A percentile compares a stretch with the other conserved stretches of the same genome.
Evolutionary conservation across 2,329 filamentous ascomycete species (phyloP).

Genomic region (Aspergillus piperis): DNA sequence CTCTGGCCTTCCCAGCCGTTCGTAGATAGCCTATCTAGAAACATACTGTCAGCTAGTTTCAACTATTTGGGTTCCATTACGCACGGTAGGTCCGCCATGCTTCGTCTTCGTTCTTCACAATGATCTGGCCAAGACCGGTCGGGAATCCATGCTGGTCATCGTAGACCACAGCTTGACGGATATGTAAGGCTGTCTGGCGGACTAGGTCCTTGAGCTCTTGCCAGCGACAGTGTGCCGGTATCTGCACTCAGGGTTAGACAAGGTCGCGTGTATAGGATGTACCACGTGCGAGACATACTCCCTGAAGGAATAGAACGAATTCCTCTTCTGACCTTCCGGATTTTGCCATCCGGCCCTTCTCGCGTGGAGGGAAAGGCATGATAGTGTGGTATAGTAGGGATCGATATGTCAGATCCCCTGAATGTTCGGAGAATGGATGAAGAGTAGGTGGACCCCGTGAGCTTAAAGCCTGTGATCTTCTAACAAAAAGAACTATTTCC

Average conservation of each 20-base stretch:
- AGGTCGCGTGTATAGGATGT: not conserved
- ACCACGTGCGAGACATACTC: slow-evolving; percentile 31
- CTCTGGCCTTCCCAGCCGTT: slow-evolving; percentile 48
- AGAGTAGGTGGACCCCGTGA: not conserved
- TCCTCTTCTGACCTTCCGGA: slow-evolving; percentile 42
- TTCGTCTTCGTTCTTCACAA: slow-evolving; percentile 48
- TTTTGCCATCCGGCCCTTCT: slow-evolving; percentile 34
- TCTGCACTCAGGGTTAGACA: slow-evolving; percentile 30
- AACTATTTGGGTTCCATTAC: slow-evolving; percentile 14
- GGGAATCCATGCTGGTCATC: slow-evolving; percentile 46
- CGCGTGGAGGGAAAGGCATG: slow-evolving; percentile 37
- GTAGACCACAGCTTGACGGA: slow-evolving; percentile 48
- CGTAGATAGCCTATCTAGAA: slow-evolving; percentile 42
- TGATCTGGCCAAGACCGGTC: slow-evolving; percentile 47
- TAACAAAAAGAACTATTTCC: not conserved
- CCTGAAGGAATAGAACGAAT: slow-evolving; percentile 48
- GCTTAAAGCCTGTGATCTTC: not conserved
- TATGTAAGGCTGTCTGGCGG: slow-evolving; percentile 46
- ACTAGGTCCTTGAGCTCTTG: slow-evolving; percentile 49
- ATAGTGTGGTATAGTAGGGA: slow-evolving; percentile 4
- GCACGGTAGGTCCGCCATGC: slow-evolving; percentile 47
- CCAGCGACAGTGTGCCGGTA: slow-evolving; percentile 47
- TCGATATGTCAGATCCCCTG: not conserved
- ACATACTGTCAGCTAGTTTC: slow-evolving; percentile 17
- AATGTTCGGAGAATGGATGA: not conserved